Conservation (phyloP, 2,329 filamentous ascomycete species). For the Ophiosphaerella herpotricha region DNA sequence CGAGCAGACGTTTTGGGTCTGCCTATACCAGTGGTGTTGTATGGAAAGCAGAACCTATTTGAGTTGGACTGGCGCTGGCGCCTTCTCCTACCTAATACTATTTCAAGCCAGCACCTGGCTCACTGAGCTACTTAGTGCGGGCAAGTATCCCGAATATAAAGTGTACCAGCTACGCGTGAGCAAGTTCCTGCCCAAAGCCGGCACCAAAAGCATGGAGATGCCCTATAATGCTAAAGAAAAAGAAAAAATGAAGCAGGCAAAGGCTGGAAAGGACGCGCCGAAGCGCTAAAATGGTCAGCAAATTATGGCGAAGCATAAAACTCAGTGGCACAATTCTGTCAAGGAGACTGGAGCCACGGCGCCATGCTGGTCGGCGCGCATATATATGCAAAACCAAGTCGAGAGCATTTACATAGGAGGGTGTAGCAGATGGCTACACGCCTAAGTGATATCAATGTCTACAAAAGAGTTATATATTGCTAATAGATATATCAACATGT, state of each 20-base stretch:
- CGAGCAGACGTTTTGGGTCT: slow-evolving; percentile 88
- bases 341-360: too few species aligned
- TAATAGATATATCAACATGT: too few species aligned
- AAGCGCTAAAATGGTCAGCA: slow-evolving; percentile 4
- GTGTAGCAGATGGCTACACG: too few species aligned
- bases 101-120: slow-evolving; percentile 90
- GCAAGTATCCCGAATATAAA: slow-evolving; percentile 87
- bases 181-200: slow-evolving; percentile 73
- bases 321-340: too few species aligned
- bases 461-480: too few species aligned
- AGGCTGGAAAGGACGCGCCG: slow-evolving; percentile 23
- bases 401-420: too few species aligned
- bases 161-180: slow-evolving; percentile 83
- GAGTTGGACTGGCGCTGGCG: slow-evolving; percentile 79
- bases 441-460: too few species aligned
- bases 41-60: slow-evolving; percentile 70
- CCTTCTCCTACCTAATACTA: slow-evolving; percentile 71
- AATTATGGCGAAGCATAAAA: too few species aligned
- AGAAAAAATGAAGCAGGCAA: slow-evolving; percentile 23
- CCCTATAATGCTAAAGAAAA: slow-evolving; percentile 26
- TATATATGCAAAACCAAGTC: too few species aligned
- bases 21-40: slow-evolving; percentile 86
- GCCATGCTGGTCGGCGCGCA: too few species aligned
- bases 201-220: slow-evolving; percentile 37
- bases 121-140: slow-evolving; percentile 77